phyloP scores from a whole-genome alignment of 805 yeast genomes.

The Saccharomycopsis selenospora region DNA sequence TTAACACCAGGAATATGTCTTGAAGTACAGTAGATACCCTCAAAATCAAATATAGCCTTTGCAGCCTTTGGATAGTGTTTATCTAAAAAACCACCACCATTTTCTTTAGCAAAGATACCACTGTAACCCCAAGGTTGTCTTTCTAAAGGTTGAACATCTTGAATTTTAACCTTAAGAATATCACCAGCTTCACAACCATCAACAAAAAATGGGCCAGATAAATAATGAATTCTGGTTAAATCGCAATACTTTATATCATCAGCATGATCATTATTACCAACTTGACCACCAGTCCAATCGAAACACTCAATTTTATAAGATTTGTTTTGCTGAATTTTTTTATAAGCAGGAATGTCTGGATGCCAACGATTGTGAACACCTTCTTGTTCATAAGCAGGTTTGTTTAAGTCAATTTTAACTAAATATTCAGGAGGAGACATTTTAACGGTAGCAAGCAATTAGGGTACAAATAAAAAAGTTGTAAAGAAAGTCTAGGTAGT shows the following conservation, averaged over 20 bases:
- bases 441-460: neutral
- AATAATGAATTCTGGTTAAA: slow-evolving; percentile 39
- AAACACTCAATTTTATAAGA: slow-evolving; percentile 42
- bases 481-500: too few species aligned
- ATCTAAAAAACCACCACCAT: slow-evolving; percentile 47
- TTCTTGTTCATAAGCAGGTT: slow-evolving; percentile 40
- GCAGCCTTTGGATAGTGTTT: slow-evolving; percentile 44
- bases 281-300: slow-evolving; percentile 51
- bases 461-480: too few species aligned
- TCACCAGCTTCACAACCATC: slow-evolving; percentile 43
- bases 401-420: slow-evolving; percentile 34
- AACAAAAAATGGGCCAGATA: slow-evolving; percentile 43
- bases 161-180: slow-evolving; percentile 41
- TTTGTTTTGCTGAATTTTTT: slow-evolving; percentile 35
- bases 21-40: slow-evolving; percentile 43
- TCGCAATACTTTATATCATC: slow-evolving; percentile 42
- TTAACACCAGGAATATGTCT: slow-evolving; percentile 44
- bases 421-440: slow-evolving; percentile 18
- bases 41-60: slow-evolving; percentile 46
- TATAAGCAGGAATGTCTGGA: slow-evolving; percentile 41
- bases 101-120: slow-evolving; percentile 41
- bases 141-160: slow-evolving; percentile 45
- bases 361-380: slow-evolving; percentile 49
- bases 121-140: slow-evolving; percentile 49
- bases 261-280: slow-evolving; percentile 39